Percentiles rank a stretch among this genome's conserved stretches.
Conservation (phyloP, 257 asterid genomes). For the Linderniella brevidens region DNA sequence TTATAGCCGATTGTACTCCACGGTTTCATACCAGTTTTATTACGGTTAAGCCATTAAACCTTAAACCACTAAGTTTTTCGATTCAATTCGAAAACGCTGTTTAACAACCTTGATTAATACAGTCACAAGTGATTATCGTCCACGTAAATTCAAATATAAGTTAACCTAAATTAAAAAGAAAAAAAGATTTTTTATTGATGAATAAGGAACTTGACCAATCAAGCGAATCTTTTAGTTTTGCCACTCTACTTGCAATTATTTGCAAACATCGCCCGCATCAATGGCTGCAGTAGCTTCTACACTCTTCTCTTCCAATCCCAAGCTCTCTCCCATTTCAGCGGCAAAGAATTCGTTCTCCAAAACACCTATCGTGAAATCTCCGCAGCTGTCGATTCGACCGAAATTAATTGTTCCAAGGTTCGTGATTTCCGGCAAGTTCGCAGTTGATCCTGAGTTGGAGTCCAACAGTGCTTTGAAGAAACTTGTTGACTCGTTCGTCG, state of each 20-base stretch:
- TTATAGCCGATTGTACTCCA: too few relatives aligned
- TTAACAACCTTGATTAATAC: too few relatives aligned
- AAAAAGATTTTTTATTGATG: too few relatives aligned
- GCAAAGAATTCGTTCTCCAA: conserved; percentile 20
- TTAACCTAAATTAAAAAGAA: too few relatives aligned
- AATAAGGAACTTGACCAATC: conserved; percentile 2
- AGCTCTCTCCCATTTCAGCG: conserved; percentile 14
- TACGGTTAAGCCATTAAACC: too few relatives aligned
- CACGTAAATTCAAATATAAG: too few relatives aligned
- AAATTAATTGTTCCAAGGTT: background rate
- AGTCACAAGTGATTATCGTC: too few relatives aligned
- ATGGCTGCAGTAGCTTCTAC: conserved; percentile 45
- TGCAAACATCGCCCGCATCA: background rate
- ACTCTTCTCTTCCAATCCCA: conserved; percentile 28
- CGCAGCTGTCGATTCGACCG: background rate
- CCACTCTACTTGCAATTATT: too few relatives aligned
- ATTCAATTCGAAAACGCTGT: too few relatives aligned
- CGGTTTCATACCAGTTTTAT: too few relatives aligned
- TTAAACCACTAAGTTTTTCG: too few relatives aligned
- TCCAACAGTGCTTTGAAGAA: conserved; percentile 21
- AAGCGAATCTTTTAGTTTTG: background rate
- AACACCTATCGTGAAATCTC: background rate
- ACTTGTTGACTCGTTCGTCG: conserved; percentile 43
- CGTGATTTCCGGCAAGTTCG: conserved; percentile 22
- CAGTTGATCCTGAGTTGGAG: conserved; percentile 17